Conservation (phyloP, 2,329 filamentous ascomycete species). For the Clonostachys solani region DNA sequence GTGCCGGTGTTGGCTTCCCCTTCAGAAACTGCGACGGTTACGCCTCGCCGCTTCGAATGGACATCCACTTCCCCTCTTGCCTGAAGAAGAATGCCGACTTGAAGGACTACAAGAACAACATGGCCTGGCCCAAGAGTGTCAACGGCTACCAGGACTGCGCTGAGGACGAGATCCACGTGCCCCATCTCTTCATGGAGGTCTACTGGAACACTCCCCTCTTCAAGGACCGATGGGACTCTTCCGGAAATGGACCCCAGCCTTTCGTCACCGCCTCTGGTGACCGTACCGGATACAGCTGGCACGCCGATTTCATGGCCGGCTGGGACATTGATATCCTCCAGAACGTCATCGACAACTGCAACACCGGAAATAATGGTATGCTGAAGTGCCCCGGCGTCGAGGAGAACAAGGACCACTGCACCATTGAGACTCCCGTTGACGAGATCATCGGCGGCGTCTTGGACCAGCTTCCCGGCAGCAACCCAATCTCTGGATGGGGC, state of each 20-base stretch:
- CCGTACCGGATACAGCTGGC: constrained; percentile 63
- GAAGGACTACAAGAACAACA: constrained; percentile 59
- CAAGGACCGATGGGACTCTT: constrained; percentile 39
- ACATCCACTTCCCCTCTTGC: constrained; percentile 71
- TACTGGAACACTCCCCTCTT: constrained; percentile 58
- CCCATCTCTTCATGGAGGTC: constrained; percentile 54
- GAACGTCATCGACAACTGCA: constrained; percentile 63
- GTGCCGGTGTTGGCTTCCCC: constrained; percentile 63
- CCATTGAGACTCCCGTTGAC: constrained; percentile 39
- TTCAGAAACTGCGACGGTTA: constrained; percentile 62
- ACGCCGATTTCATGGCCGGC: constrained; percentile 70
- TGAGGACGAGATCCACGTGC: constrained; percentile 46
- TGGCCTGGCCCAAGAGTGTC: constrained; percentile 52
- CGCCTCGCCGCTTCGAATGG: constrained; percentile 57
- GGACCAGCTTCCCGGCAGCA: constrained; percentile 47
- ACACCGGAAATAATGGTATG: constrained; percentile 55
- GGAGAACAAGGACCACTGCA: constrained; percentile 47
- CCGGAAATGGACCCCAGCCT: constrained; percentile 49
- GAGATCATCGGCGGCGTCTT: constrained; percentile 40
- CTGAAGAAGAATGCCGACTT: constrained; percentile 62
- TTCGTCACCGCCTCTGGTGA: constrained; percentile 70
- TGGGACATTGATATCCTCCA: constrained; percentile 66
- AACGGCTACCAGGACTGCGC: constrained; percentile 49
- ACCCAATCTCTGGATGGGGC: constrained; percentile 38
- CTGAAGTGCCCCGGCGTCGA: constrained; percentile 57